These are phyloP conservation scores for Coemansia sp. DNA, from an alignment of 192 early-diverging fungal genomes.

Conservation along the genomic window DNA sequence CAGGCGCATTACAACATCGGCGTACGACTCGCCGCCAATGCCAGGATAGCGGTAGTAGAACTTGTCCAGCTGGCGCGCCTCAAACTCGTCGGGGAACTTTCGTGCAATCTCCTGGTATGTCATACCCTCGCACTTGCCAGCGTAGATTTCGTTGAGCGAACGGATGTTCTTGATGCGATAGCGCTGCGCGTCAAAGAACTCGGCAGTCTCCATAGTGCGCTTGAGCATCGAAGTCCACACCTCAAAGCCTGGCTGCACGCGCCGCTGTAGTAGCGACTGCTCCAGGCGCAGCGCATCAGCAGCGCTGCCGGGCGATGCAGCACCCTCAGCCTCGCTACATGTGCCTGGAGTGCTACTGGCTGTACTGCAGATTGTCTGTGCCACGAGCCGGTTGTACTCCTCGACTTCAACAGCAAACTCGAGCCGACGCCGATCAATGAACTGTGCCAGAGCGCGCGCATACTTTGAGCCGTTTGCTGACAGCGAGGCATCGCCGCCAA, in stretches of 20 bases:
- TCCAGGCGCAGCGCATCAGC: slow-evolving; percentile 7
- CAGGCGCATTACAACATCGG: slow-evolving; percentile 91
- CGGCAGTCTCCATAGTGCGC: slow-evolving; percentile 82
- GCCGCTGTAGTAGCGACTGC: slow-evolving; percentile 3
- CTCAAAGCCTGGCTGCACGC: slow-evolving; percentile 39
- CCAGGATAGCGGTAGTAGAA: slow-evolving; percentile 94
- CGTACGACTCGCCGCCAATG: slow-evolving; percentile 90
- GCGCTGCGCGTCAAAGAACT: slow-evolving; percentile 71
- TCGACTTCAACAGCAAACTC: slow-evolving; percentile 54
- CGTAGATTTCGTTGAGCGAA: slow-evolving; percentile 91
- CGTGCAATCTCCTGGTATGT: slow-evolving; percentile 78
- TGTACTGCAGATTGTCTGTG: slow-evolving; percentile 1
- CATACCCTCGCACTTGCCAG: slow-evolving; percentile 78
- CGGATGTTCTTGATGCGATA: slow-evolving; percentile 80
- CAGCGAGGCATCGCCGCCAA: slow-evolving; percentile 86
- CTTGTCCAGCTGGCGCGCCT: slow-evolving; percentile 80
- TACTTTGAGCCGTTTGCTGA: slow-evolving; percentile 71
- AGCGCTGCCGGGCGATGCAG: not conserved
- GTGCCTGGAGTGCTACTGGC: slow-evolving; percentile 10
- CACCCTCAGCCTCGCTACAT: slow-evolving; percentile 41
- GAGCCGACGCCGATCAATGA: slow-evolving; percentile 64
- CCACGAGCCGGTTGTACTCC: slow-evolving; percentile 28
- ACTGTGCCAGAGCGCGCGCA: slow-evolving; percentile 71
- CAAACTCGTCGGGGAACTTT: slow-evolving; percentile 78
- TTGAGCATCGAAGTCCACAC: slow-evolving; percentile 87